Conservation (phyloP, 2,329 filamentous ascomycete species). For the Colletotrichum sp. region DNA sequence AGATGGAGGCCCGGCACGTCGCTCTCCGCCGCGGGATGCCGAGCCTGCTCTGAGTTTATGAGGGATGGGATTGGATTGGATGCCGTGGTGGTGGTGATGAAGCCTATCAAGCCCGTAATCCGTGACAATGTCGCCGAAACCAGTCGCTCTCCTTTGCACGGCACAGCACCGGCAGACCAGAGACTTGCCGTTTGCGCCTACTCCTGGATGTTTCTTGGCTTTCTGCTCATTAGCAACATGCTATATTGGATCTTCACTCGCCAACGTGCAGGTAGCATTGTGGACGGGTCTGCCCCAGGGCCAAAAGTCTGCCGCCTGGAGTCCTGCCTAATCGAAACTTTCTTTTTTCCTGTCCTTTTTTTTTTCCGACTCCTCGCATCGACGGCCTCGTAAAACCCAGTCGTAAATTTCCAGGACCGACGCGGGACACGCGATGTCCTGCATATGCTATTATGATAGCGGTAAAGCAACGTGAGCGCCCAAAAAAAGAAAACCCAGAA, state of each 20-base stretch:
- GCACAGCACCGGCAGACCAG: background rate
- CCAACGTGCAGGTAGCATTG: background rate
- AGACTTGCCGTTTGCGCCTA: constrained; percentile 4
- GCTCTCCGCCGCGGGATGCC: constrained; percentile 3
- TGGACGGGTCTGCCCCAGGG: background rate
- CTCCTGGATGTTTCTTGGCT: background rate
- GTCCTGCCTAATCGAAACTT: background rate
- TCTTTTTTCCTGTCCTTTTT: background rate
- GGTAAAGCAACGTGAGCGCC: background rate
- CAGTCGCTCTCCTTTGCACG: background rate
- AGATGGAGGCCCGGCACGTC: background rate
- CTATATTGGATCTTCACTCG: background rate
- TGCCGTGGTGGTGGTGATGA: background rate
- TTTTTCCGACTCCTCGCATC: background rate
- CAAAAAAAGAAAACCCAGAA: background rate
- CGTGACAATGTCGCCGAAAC: background rate
- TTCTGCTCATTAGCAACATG: background rate
- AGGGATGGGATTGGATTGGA: background rate
- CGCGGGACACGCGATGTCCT: constrained; percentile 1
- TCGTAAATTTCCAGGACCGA: background rate
- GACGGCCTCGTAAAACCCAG: background rate
- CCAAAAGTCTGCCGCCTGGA: background rate
- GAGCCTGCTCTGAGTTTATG: background rate
- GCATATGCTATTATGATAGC: background rate
- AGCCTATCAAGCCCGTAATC: background rate